These are phyloP conservation scores for Xylaria arbuscula DNA, from an alignment of 2,329 filamentous ascomycete genomes.

Conservation along the genomic window DNA sequence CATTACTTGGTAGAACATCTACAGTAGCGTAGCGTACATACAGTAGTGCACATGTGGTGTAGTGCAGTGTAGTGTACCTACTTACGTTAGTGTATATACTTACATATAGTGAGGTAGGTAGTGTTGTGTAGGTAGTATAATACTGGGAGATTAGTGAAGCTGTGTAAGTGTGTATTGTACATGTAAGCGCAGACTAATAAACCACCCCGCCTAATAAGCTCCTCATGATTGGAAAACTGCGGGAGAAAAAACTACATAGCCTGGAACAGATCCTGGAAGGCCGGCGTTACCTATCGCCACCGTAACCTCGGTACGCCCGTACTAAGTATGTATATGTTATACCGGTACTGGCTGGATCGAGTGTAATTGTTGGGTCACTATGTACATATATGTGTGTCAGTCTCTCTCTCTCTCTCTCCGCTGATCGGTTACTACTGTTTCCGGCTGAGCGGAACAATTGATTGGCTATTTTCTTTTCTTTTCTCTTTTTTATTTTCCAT, in stretches of 20 bases:
- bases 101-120: not conserved
- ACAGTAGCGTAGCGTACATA: not conserved
- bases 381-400: slow-evolving; percentile 7
- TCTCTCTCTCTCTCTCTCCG: not conserved
- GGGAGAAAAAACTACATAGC: slow-evolving; percentile 23
- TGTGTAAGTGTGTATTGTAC: not conserved
- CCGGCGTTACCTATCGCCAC: slow-evolving; percentile 17
- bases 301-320: slow-evolving; percentile 26
- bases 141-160: not conserved
- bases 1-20: not conserved
- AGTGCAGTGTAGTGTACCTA: no score
- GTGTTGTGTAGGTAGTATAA: not conserved
- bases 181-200: slow-evolving; percentile 3
- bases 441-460: slow-evolving; percentile 31
- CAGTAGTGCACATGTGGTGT: not conserved
- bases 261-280: slow-evolving; percentile 24
- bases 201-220: slow-evolving; percentile 9
- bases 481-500: not conserved
- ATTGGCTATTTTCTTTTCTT: slow-evolving; percentile 5
- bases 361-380: not conserved
- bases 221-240: slow-evolving; percentile 17
- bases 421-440: slow-evolving; percentile 21
- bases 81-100: no score
- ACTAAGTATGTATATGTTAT: not conserved
- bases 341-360: slow-evolving; percentile 8